phyloP scores from a whole-genome alignment of 768 basidiomycete genomes.

The Panaeolus cyanescens region DNA sequence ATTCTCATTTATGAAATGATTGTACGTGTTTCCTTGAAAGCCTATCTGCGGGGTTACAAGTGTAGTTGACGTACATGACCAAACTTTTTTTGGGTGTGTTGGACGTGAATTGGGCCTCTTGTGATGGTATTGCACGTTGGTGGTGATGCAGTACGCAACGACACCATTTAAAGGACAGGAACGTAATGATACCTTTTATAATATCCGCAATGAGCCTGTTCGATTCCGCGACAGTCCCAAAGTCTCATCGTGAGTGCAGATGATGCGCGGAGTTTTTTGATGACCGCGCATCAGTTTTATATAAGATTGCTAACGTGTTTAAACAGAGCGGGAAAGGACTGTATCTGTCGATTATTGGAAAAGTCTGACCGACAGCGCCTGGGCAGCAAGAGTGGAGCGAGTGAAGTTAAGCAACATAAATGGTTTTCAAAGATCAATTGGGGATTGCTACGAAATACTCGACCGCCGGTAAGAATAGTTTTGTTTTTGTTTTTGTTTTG shows the following conservation, averaged over 20 bases:
- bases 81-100: slow-evolving; percentile 20
- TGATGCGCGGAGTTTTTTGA: slow-evolving; percentile 30
- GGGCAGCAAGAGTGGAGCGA: slow-evolving; percentile 92
- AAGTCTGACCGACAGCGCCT: slow-evolving; percentile 89
- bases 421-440: slow-evolving; percentile 98
- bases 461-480: slow-evolving; percentile 86
- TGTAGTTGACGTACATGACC: slow-evolving; percentile 36
- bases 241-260: slow-evolving; percentile 44
- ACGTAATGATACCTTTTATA: slow-evolving; percentile 94
- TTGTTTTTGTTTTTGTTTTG: background rate
- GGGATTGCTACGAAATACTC: slow-evolving; percentile 90
- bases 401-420: slow-evolving; percentile 98
- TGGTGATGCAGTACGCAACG: slow-evolving; percentile 78
- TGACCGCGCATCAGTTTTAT: slow-evolving; percentile 27
- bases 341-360: slow-evolving; percentile 83
- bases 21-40: slow-evolving; percentile 55
- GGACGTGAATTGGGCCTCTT: no score
- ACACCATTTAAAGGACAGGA: slow-evolving; percentile 98
- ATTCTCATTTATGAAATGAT: slow-evolving; percentile 99
- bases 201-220: slow-evolving; percentile 87
- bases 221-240: slow-evolving; percentile 85
- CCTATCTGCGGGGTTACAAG: slow-evolving; percentile 27
- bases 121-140: slow-evolving; percentile 11
- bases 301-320: slow-evolving; percentile 24
- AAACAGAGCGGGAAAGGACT: slow-evolving; percentile 82